Conservation (phyloP, 169 alveolate species). For the Cryptosporidium canis region DNA sequence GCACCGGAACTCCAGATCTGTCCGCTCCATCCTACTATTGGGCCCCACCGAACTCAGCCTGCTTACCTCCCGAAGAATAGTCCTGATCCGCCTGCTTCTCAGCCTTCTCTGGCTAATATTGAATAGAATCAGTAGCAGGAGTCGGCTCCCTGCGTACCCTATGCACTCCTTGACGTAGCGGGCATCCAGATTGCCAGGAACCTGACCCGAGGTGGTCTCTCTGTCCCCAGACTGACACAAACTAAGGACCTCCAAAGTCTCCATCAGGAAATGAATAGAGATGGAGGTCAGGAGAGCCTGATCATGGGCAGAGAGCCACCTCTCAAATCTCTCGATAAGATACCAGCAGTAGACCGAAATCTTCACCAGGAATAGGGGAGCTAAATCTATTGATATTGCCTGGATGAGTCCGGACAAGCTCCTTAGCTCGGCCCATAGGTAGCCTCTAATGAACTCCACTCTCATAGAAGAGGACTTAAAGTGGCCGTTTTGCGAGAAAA, state of each 20-base stretch:
- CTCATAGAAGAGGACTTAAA: constrained; percentile 22
- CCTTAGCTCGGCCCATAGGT: constrained; percentile 12
- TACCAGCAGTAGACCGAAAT: constrained; percentile 61
- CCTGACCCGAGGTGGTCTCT: neutral
- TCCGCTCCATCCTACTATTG: neutral
- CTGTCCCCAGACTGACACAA: neutral
- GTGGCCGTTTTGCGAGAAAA: neutral
- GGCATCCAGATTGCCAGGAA: constrained; percentile 5
- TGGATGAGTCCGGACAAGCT: neutral
- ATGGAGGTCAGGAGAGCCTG: constrained; percentile 42
- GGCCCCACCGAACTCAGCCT: neutral
- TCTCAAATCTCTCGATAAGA: constrained; percentile 19
- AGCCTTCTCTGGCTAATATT: neutral
- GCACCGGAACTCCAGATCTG: neutral
- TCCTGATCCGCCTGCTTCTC: neutral
- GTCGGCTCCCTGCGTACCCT: neutral
- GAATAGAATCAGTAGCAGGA: neutral
- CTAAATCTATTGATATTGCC: constrained; percentile 15
- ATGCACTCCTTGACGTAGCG: constrained; percentile 27
- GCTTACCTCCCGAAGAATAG: neutral
- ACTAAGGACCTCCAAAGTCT: neutral
- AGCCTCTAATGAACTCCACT: neutral
- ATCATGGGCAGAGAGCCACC: constrained; percentile 24
- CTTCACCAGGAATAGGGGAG: constrained; percentile 19
- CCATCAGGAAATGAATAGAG: constrained; percentile 30